A percentile compares a stretch with the other conserved stretches of the same genome.
These are phyloP conservation scores for Pinguiococcus pyrenoidosus DNA, from an alignment of 108 stramenopile genomes.

Conservation along the genomic window DNA sequence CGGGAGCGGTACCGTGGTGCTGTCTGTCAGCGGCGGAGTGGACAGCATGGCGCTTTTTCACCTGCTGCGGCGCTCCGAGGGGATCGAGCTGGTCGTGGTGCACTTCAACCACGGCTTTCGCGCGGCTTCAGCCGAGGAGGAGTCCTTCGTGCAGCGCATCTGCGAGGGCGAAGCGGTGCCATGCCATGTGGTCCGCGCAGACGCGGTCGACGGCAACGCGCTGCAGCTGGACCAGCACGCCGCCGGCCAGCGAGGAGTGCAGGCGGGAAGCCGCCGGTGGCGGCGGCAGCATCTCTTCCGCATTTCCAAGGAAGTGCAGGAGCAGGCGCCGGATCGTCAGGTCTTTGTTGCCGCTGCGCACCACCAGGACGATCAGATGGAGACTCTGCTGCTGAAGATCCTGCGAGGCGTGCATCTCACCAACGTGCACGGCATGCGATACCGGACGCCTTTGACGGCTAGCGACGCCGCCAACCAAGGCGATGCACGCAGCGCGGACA, in stretches of 20 bases:
- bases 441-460: too few species aligned
- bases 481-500: too few species aligned
- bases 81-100: slow-evolving; percentile 3
- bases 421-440: slow-evolving; percentile 15
- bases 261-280: slow-evolving; percentile 18
- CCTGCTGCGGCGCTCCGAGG: too few species aligned
- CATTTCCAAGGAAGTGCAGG: background rate
- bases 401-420: slow-evolving; percentile 26
- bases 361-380: slow-evolving; percentile 25
- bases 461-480: too few species aligned
- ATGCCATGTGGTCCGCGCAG: background rate
- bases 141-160: slow-evolving; percentile 4
- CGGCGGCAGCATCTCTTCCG: slow-evolving; percentile 1
- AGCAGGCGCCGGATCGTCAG: background rate
- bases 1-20: too few species aligned
- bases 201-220: background rate
- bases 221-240: background rate
- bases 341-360: slow-evolving; percentile 24
- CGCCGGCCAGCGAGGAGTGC: slow-evolving; percentile 9
- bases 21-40: too few species aligned
- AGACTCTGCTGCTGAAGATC: slow-evolving; percentile 27
- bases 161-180: background rate
- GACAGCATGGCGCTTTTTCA: too few species aligned
- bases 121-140: slow-evolving; percentile 11
- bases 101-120: slow-evolving; percentile 22